Percentiles rank a stretch among this genome's conserved stretches.
Conservation (phyloP, 306 rosid genomes). For the Pachyrhizus erosus region DNA sequence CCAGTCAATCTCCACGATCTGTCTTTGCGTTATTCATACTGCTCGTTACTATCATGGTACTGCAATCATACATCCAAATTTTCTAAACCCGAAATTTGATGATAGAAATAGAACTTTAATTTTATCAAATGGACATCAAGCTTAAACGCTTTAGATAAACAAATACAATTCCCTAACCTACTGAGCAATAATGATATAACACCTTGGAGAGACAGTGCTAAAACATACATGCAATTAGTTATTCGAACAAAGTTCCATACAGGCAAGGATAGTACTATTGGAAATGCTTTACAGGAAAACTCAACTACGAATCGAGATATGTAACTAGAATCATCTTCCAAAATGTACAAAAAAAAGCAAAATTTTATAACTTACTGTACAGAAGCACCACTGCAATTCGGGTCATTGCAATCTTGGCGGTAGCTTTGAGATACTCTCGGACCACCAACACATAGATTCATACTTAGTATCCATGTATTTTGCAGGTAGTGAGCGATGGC, state of each 20-base stretch:
- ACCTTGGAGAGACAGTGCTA: background rate
- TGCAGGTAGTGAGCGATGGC: background rate
- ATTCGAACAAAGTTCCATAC: background rate
- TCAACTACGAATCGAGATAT: background rate
- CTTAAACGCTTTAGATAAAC: background rate
- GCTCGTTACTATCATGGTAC: background rate
- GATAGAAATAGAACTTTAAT: background rate
- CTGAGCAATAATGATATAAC: too few relatives aligned
- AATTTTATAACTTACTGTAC: background rate
- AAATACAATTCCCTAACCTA: background rate
- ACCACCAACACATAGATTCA: background rate
- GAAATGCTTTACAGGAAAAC: background rate
- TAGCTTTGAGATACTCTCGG: background rate
- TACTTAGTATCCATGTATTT: background rate
- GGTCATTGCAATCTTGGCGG: background rate
- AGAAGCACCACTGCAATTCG: background rate
- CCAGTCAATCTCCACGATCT: too few relatives aligned
- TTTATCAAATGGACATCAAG: background rate
- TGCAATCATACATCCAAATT: background rate
- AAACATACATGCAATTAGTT: background rate
- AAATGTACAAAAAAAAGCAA: conserved; percentile 15
- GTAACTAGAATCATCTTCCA: background rate
- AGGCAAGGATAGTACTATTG: background rate
- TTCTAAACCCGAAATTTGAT: background rate
- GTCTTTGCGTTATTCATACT: too few relatives aligned